These are phyloP conservation scores for Aspergillus sp. DNA, from an alignment of 2,329 filamentous ascomycete genomes.

Conservation along the genomic window DNA sequence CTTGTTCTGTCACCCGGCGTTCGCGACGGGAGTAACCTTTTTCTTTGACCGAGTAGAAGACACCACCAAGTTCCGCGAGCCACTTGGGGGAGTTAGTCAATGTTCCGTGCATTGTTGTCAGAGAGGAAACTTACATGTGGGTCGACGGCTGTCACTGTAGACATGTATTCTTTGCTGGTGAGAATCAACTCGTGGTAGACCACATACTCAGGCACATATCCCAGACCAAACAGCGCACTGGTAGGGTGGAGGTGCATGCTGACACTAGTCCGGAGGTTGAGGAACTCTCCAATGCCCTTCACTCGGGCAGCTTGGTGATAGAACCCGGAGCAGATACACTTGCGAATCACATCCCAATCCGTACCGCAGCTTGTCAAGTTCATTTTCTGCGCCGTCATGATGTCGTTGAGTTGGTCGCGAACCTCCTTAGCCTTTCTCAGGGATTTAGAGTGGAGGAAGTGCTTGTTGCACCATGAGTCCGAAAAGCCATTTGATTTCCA, in stretches of 20 bases:
- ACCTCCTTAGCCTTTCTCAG: slow-evolving; percentile 90
- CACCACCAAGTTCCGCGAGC: slow-evolving; percentile 91
- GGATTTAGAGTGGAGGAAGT: slow-evolving; percentile 94
- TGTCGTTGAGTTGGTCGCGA: slow-evolving; percentile 85
- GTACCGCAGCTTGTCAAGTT: slow-evolving; percentile 80
- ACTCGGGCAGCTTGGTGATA: slow-evolving; percentile 97
- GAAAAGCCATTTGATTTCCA: slow-evolving; percentile 89
- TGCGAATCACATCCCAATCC: slow-evolving; percentile 92
- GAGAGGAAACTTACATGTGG: slow-evolving; percentile 56
- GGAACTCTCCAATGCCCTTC: slow-evolving; percentile 94
- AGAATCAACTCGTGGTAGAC: slow-evolving; percentile 97
- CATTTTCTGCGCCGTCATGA: slow-evolving; percentile 94
- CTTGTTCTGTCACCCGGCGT: slow-evolving; percentile 80
- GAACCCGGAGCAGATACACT: slow-evolving; percentile 96
- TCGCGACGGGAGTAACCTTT: slow-evolving; percentile 90
- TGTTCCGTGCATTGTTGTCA: neutral
- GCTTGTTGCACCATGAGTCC: slow-evolving; percentile 86
- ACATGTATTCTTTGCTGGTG: slow-evolving; percentile 97
- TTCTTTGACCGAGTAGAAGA: slow-evolving; percentile 96
- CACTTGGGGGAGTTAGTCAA: slow-evolving; percentile 45
- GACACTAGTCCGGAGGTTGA: slow-evolving; percentile 91
- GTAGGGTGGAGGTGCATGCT: slow-evolving; percentile 94
- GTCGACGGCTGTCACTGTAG: slow-evolving; percentile 90
- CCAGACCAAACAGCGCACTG: slow-evolving; percentile 83
- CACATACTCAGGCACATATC: slow-evolving; percentile 93